Percentiles rank a stretch among this genome's conserved stretches.
phyloP scores from a whole-genome alignment of 306 rosid species.

The Sphenostylis stenocarpa region DNA sequence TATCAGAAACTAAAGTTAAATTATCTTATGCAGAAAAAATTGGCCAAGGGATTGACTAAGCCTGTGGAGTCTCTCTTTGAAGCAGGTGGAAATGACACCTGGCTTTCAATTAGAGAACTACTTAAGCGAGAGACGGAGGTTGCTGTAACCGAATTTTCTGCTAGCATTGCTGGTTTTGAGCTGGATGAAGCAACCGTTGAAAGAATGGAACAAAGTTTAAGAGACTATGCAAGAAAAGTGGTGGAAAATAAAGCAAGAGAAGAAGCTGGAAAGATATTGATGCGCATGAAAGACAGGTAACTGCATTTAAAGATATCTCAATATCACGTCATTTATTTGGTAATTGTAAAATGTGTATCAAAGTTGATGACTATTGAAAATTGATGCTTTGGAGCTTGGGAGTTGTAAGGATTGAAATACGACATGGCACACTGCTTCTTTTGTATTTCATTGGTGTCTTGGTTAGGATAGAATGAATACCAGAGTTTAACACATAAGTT shows the following conservation, averaged over 20 bases:
- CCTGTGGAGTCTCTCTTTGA: constrained; percentile 78
- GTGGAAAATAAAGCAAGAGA: constrained; percentile 81
- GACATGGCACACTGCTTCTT: background rate
- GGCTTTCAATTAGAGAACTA: constrained; percentile 76
- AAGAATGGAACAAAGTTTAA: constrained; percentile 53
- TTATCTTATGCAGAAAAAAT: constrained; percentile 57
- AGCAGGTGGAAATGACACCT: constrained; percentile 67
- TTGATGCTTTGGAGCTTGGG: background rate
- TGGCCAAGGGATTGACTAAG: constrained; percentile 54
- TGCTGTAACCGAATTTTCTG: constrained; percentile 50
- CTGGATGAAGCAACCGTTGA: constrained; percentile 57
- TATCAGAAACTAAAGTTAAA: constrained; percentile 18
- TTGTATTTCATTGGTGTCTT: constrained; percentile 4
- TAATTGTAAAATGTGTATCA: background rate
- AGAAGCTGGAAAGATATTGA: constrained; percentile 77
- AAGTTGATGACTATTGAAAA: constrained; percentile 13
- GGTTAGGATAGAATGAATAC: constrained; percentile 12
- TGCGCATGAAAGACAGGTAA: constrained; percentile 92
- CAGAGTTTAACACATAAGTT: constrained; percentile 1
- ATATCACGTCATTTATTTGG: background rate
- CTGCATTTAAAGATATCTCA: background rate
- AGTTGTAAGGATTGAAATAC: background rate
- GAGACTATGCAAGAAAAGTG: constrained; percentile 65
- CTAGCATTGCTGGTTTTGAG: constrained; percentile 66
- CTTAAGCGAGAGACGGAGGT: constrained; percentile 65